Evolutionary conservation across 805 yeast genomes (phyloP).

Genomic region (Candida sithepensis): DNA sequence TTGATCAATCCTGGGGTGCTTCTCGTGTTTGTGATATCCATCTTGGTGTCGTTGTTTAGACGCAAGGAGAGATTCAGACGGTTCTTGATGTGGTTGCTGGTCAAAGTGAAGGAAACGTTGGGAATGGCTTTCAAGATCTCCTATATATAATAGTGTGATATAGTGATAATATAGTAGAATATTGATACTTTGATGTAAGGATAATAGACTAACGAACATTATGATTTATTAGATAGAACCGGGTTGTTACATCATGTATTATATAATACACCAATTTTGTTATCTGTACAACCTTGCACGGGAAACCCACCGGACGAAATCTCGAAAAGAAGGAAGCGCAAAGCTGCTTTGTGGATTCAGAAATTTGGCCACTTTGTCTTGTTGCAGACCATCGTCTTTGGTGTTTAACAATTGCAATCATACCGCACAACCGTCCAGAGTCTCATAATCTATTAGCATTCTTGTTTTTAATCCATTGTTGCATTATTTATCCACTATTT

Average conservation of each 20-base stretch:
- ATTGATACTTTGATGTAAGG: no score
- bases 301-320: conserved; percentile 1
- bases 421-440: no score
- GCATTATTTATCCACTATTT: no score
- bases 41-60: conserved; percentile 13
- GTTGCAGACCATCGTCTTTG: not conserved
- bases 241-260: no score
- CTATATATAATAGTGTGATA: conserved; percentile 14
- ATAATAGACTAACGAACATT: no score
- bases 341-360: not conserved
- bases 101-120: conserved; percentile 17
- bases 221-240: no score
- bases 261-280: no score
- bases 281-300: not conserved
- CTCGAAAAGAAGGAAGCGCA: not conserved
- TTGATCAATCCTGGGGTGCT: conserved; percentile 12
- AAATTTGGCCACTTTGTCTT: not conserved
- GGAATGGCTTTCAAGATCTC: conserved; percentile 29
- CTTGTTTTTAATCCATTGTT: no score
- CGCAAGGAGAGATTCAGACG: conserved; percentile 6
- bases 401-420: no score
- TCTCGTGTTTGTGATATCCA: conserved; percentile 14
- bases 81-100: conserved; percentile 17
- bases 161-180: not conserved
- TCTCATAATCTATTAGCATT: no score